Evolutionary conservation across 2,329 filamentous ascomycete genomes (phyloP), one percentile per base, ranked within the genome.

Genomic region (Stemphylium vesicarium): DNA sequence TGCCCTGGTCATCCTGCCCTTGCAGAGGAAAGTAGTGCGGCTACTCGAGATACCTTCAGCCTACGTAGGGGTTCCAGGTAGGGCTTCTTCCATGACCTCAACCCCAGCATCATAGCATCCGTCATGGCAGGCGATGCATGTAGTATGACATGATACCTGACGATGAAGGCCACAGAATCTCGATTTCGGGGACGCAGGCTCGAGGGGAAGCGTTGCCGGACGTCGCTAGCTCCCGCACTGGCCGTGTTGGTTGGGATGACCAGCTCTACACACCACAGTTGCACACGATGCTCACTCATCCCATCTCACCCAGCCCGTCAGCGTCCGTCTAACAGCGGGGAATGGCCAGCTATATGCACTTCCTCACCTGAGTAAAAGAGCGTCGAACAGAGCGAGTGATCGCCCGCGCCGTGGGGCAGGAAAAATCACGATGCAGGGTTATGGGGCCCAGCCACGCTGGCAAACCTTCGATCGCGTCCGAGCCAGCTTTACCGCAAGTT

Each of bases 401-500:
- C 45, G 41, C 24, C 18, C 22, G 13, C 20, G 18, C 24, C 53
- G 47, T 42, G 53, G 53, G 47, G 53, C 39, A 45, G 45, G 44
- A 53, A 45, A 39, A 45, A 44, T 45, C 24, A 54, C 50, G 46
- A 57, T 51, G 62, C 58, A 63, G 60, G 60, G 62, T 49, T 50
- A 50, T 41, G 38, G 38, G 52, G 51, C 50, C 55, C 55, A 60
- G 57, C 57, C 59, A 60, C 60, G 52, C 60, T 56, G 53, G 53
- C 53, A 52, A 56, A 53, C 50, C 51, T 63, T 57, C 26, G 43
- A 52, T 50, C 38, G 51, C 54, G 22, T 37, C 40, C 54, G 52
- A 53, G 52, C 33, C 57, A 54, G 50, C 53, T 39, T 60, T 59
- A 44, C 52, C 47, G 56, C 57, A 53, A 41, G 32, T 46, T 39